Base-by-base conservation (phyloP, 2,329 filamentous ascomycete genomes). In the Colletotrichum somersetense region DNA sequence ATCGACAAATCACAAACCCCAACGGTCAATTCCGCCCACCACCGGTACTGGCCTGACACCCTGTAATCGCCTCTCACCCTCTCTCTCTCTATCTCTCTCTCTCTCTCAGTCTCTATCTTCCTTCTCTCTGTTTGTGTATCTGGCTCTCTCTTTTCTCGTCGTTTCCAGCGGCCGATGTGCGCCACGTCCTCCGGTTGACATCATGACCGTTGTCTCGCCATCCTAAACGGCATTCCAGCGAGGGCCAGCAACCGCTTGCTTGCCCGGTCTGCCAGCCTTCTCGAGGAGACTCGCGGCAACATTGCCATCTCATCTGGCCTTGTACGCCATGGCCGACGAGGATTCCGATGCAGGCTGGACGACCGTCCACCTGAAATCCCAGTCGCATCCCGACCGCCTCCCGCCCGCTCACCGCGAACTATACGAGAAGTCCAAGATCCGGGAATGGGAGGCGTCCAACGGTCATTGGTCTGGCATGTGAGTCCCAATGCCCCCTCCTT, bases 401-500 rank as follows among this genome's bases (percentile, higher is more conserved):
- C 77, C 67, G n/a, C 55, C 55, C 2, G 62, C 64, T 18, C 67
- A 79, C 58, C 63, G 79, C 44, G 78, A 79, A 63, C 66, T 71
- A 2, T 73, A 75, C 62, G 77, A 80, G 67, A 71, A 74, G 23
- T 73, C 77, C 38, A 74, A 77, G 16, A 66, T 80, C 14, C 70
- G 63, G 23, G 76, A 79, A 18, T 79, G 77, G 78, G 77, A 78
- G 44, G 63, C 65, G 23, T 74, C 77, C 6, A 66, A 66, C 14
- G 73, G 73, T 5, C 76, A 79, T 50, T 80, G 79, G 77, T 77
- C 75, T 8, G 77, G 77, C 64, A 61, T 79, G 78, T 79, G 55
- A 72, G 65, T 68, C 55, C 58, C 11, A 35, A 14, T 14, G 26
- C 26, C 5, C 5, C 57, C 3, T 2, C 46, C 10, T 7, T 35